Conservation (phyloP, 129 eudicot species). For the Flaveria sonorensis region DNA sequence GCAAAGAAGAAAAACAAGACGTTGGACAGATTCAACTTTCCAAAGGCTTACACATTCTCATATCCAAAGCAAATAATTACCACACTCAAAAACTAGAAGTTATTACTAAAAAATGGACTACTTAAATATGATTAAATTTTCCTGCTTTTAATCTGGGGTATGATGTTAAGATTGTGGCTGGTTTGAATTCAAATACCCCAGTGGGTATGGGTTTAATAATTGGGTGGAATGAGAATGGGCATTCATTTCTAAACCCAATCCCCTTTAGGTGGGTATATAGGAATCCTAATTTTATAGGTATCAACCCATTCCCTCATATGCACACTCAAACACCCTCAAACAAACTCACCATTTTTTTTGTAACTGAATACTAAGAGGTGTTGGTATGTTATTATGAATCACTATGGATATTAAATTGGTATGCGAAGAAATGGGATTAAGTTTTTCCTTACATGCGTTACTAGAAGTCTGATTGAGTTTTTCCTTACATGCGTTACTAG, state of each 20-base stretch:
- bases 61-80: slow-evolving; percentile 1
- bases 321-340: background rate
- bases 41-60: background rate
- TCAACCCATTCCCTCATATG: background rate
- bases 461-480: background rate
- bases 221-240: background rate
- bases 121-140: background rate
- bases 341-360: background rate
- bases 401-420: background rate
- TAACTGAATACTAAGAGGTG: background rate
- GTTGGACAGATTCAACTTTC: slow-evolving; percentile 5
- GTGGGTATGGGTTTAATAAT: background rate
- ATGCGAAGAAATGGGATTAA: background rate
- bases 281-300: background rate
- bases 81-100: background rate
- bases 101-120: background rate
- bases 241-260: background rate
- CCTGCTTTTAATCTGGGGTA: background rate
- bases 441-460: background rate
- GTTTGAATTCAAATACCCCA: background rate
- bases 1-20: slow-evolving; percentile 32
- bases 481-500: background rate
- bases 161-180: background rate
- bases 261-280: background rate
- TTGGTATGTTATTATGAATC: background rate